A percentile compares a stretch with the other conserved stretches of the same genome.
Evolutionary conservation across 805 yeast genomes (phyloP).

Genomic region (Starmerella kuoi): DNA sequence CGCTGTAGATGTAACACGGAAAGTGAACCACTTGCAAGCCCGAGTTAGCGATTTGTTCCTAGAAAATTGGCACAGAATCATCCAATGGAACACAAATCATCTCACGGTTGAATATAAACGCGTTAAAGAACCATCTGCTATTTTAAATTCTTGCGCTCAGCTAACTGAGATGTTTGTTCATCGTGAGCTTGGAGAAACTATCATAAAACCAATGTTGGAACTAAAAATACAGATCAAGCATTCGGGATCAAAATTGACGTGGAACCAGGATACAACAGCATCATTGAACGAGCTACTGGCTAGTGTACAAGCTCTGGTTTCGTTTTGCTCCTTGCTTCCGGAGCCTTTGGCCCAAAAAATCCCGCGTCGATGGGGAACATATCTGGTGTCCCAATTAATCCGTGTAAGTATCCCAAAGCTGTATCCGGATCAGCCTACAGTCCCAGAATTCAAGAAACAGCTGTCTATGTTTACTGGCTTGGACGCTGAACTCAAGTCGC

Average conservation of each 20-base stretch:
- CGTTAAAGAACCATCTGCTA: too few species aligned
- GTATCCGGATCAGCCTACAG: slow-evolving; percentile 12
- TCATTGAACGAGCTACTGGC: background rate
- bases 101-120: too few species aligned
- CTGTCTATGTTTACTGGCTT: slow-evolving; percentile 10
- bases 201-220: background rate
- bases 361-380: slow-evolving; percentile 3
- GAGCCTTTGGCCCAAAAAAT: background rate
- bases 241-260: background rate
- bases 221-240: background rate
- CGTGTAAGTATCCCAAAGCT: slow-evolving; percentile 12
- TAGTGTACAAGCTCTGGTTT: background rate
- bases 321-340: background rate
- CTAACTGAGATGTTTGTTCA: background rate
- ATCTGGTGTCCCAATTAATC: slow-evolving; percentile 7
- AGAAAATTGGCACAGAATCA: too few species aligned
- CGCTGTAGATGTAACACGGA: slow-evolving; percentile 7
- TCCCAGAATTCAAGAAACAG: slow-evolving; percentile 5
- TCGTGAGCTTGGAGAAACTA: background rate
- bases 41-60: background rate
- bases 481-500: slow-evolving; percentile 3
- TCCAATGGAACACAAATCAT: too few species aligned
- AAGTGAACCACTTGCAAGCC: background rate
- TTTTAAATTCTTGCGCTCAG: background rate
- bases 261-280: background rate